A percentile compares a stretch with the other conserved stretches of the same genome.
phyloP scores from a whole-genome alignment of 176 grass and related monocot species.

The Musa itinerans region DNA sequence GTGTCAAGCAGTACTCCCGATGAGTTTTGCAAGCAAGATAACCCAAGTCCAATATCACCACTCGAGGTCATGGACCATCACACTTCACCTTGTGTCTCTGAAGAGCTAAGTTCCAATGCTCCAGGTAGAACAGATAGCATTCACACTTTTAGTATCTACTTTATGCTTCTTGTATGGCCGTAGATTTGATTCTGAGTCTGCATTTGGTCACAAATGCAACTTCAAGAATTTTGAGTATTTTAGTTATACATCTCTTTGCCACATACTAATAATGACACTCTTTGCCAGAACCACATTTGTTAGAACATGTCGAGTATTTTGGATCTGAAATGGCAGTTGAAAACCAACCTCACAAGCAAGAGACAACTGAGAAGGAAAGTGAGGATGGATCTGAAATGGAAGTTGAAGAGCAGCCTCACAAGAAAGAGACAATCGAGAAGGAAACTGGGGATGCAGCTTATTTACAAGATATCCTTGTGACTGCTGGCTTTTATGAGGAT shows the following conservation, averaged over 20 bases:
- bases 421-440: conserved; percentile 20
- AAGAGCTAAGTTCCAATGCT: conserved; percentile 27
- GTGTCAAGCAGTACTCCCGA: conserved; percentile 36
- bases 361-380: too few species aligned
- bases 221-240: too few species aligned
- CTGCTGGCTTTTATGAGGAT: conserved; percentile 47
- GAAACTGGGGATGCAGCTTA: conserved; percentile 32
- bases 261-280: not conserved
- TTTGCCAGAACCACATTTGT: conserved; percentile 19
- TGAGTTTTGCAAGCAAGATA: conserved; percentile 28
- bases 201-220: too few species aligned
- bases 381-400: conserved; percentile 2
- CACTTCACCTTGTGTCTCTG: conserved; percentile 28
- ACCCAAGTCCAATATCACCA: conserved; percentile 57
- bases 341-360: not conserved
- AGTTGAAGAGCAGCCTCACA: conserved; percentile 20
- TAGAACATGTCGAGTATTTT: conserved; percentile 25
- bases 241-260: too few species aligned
- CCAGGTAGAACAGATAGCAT: conserved; percentile 30
- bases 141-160: not conserved
- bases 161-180: not conserved
- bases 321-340: conserved; percentile 15
- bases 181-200: not conserved
- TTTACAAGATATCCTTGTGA: conserved; percentile 42
- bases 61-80: conserved; percentile 34